Base-by-base conservation (phyloP, 2,329 filamentous ascomycete genomes). In the Diaporthe australafricana region DNA sequence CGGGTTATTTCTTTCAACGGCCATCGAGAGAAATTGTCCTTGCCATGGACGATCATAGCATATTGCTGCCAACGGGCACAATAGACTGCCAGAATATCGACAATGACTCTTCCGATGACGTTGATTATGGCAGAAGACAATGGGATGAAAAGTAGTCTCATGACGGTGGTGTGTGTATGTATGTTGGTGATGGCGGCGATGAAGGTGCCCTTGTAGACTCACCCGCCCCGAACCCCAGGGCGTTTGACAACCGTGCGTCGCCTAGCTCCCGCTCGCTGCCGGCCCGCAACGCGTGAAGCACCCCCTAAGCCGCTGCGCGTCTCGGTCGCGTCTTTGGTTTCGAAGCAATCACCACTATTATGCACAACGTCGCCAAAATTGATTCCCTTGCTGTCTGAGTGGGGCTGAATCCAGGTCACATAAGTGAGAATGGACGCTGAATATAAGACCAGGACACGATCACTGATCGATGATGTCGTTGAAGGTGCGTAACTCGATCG, bases 401-500 rank as follows among this genome's bases (percentile, higher is more conserved):
- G 60, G 50, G 50, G 52, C 52, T 68, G 30, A 48, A n/a, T 32
- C 12, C 53, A 9, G 20, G 20, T 20, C 12, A 50, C 16, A 5
- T 27, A 45, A 22, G 22, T 16, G 35, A 48, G n/a, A n/a, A 73
- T 73, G 71, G 71, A 70, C 48, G 30, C 38, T 38, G 68, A 52
- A 63, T 73, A 71, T 22, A 73, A 68, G 32, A 48, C 56, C 42
- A 72, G 70, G 27, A 47, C 52, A 5, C 74, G 77, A 67, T 73
- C 78, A 35, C 77, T 85, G 38, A 78, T 83, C 55, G 77, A 78
- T 25, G 80, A 84, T 75, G 76, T 85, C 55, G 75, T 84, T 38
- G 72, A 78, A 74, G 79, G 79, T 79, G 72, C 69, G 68, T 73
- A 50, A n/a, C 20, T n/a, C 12, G 35, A n/a, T 11, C 56, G 22